Conservation (phyloP, 1,284 basidiomycete species). For the Moesziomyces parantarcticus region DNA sequence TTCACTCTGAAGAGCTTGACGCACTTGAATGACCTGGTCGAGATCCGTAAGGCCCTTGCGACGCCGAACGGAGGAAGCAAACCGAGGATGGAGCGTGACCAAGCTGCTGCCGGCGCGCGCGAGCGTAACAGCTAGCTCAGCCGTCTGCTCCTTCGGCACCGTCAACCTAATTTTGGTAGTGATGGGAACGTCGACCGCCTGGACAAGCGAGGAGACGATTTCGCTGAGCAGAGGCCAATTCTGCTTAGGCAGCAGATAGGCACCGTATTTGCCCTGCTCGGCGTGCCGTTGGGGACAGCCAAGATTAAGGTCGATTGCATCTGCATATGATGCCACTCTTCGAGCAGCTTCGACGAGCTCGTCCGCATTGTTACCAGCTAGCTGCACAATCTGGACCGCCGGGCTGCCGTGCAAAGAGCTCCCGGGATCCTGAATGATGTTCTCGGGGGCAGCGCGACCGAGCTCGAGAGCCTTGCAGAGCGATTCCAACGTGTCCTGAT, state of each 20-base stretch:
- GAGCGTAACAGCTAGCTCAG: constrained; percentile 73
- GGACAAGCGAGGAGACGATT: constrained; percentile 72
- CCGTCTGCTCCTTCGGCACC: constrained; percentile 72
- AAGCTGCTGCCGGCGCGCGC: constrained; percentile 76
- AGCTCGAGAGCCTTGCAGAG: constrained; percentile 38
- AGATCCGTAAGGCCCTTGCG: constrained; percentile 78
- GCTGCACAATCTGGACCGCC: constrained; percentile 75
- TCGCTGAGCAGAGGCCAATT: constrained; percentile 76
- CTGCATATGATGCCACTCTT: constrained; percentile 73
- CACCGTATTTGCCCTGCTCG: constrained; percentile 76
- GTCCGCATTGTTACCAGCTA: constrained; percentile 77
- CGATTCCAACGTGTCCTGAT: constrained; percentile 32
- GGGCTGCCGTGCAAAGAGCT: constrained; percentile 6
- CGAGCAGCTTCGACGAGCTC: constrained; percentile 74
- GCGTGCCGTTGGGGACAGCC: constrained; percentile 80
- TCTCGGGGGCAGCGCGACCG: constrained; percentile 31
- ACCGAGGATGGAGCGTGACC: constrained; percentile 78
- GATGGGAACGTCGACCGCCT: constrained; percentile 71
- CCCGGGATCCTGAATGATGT: constrained; percentile 2
- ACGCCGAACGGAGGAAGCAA: constrained; percentile 76
- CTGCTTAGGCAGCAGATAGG: constrained; percentile 76
- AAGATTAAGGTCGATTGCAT: constrained; percentile 73
- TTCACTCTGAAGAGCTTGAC: constrained; percentile 65
- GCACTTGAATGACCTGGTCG: constrained; percentile 73
- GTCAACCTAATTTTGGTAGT: constrained; percentile 73